These are phyloP conservation scores for Russula sp. DNA, from an alignment of 768 basidiomycete species.

Conservation along the genomic window DNA sequence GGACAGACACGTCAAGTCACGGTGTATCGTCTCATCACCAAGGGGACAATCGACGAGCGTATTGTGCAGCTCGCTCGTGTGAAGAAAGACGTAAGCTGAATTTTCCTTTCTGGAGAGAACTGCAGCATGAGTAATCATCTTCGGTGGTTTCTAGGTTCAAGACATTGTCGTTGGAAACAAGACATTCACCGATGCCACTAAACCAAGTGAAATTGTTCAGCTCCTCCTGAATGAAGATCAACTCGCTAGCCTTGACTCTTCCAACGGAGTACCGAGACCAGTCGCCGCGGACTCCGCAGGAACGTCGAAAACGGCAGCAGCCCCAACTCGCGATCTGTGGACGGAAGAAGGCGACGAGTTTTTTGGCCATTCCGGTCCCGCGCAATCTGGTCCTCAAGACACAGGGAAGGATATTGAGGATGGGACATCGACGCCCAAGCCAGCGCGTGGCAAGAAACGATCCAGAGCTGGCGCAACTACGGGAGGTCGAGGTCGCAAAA, in stretches of 20 bases:
- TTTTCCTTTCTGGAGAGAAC: conserved; percentile 14
- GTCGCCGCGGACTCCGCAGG: conserved; percentile 39
- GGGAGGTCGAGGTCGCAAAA: conserved; percentile 40
- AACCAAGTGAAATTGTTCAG: conserved; percentile 95
- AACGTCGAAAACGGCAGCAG: conserved; percentile 39
- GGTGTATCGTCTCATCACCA: conserved; percentile 91
- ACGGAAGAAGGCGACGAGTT: conserved; percentile 86
- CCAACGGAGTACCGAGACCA: conserved; percentile 41
- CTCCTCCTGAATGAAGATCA: conserved; percentile 94
- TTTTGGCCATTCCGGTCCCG: conserved; percentile 57
- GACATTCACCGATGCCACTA: conserved; percentile 87
- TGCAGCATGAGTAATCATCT: conserved; percentile 20
- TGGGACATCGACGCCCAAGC: conserved; percentile 30
- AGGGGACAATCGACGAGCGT: conserved; percentile 93
- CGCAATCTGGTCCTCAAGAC: conserved; percentile 29
- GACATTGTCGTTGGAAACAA: conserved; percentile 99
- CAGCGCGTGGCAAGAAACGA: conserved; percentile 38
- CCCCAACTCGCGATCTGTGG: conserved; percentile 64
- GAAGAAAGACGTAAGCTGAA: conserved; percentile 81
- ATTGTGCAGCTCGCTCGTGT: conserved; percentile 94
- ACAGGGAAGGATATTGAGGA: conserved; percentile 33
- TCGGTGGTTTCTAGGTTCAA: conserved; percentile 67
- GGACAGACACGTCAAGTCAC: conserved; percentile 97
- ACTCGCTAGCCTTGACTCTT: conserved; percentile 63
- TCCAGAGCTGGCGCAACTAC: conserved; percentile 37